Evolutionary conservation across 768 basidiomycete genomes (phyloP), one percentile per base, ranked within the genome.

Genomic region (Pisolithus tinctorius): DNA sequence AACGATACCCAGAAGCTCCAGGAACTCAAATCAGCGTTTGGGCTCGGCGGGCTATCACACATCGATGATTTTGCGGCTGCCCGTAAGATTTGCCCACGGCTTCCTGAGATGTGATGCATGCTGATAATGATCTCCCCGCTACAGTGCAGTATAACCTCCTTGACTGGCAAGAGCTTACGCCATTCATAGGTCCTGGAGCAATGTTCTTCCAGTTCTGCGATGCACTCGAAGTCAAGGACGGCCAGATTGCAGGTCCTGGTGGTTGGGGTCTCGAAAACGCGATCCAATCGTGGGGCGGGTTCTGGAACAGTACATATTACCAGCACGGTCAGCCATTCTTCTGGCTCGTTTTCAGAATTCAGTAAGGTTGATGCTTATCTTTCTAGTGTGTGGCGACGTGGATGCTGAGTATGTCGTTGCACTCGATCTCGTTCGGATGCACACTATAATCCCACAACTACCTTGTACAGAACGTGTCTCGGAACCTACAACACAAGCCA

Each of bases 231-330:
- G 66, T 72, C 6, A 69, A 70, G 54, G 50, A 72, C n/a, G 72
- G 69, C n/a, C 59, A 65, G 6, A 67, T 39, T 48, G 81, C 83
- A 57, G 63, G 56, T 14, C 67, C 71, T 0, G 55, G 60, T 2
- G 84, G 85, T 5, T 84, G 80, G 78, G 84, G 84, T 17, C 69
- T 85, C 11, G 71, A 79, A 2, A 71, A 83, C 53, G 82, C 84
- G 6, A 68, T 86, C 16, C 30, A 65, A 13, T 74, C 84, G 0
- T 86, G 85, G 85, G 75, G 78, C 13, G 64, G 69, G 1, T 84
- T 75, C 60, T 86, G 79, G 75, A 75, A 72, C 26, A 67, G 63
- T 3, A 72, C 69, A 6, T 84, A 81, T 58, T 72, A 77, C 41
- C n/a, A 59, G 0, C 10, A 56, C 3, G 51, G 84, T 83, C 47